A percentile compares a stretch with the other conserved stretches of the same genome.
phyloP scores from a whole-genome alignment of 2,329 filamentous ascomycete genomes.

The Geosmithia flava region DNA sequence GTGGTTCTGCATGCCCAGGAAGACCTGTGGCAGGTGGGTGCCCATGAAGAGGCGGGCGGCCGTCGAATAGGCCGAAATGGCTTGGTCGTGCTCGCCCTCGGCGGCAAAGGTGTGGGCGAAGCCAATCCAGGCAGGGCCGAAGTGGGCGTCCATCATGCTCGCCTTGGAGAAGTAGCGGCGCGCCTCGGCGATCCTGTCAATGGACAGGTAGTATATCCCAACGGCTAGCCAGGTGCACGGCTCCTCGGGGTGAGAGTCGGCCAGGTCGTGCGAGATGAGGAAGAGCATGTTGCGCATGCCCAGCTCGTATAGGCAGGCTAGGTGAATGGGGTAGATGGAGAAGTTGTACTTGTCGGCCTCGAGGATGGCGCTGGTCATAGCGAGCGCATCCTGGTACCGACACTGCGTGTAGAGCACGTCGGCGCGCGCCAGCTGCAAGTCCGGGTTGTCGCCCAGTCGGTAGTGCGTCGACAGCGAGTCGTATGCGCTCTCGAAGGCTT shows the following conservation, averaged over 20 bases:
- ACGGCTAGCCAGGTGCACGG: slow-evolving; percentile 90
- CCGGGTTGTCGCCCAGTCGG: slow-evolving; percentile 72
- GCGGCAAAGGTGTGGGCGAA: slow-evolving; percentile 97
- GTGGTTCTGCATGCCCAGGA: slow-evolving; percentile 96
- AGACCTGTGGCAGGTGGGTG: slow-evolving; percentile 89
- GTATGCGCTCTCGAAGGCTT: slow-evolving; percentile 70
- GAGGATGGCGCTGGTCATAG: slow-evolving; percentile 73
- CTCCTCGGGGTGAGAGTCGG: slow-evolving; percentile 83
- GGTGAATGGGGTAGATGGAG: slow-evolving; percentile 74
- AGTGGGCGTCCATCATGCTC: slow-evolving; percentile 94
- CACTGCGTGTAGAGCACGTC: slow-evolving; percentile 92
- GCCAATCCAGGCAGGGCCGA: slow-evolving; percentile 95
- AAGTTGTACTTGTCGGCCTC: slow-evolving; percentile 83
- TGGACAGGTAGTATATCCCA: slow-evolving; percentile 86
- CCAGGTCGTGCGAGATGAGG: slow-evolving; percentile 81
- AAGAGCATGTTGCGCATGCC: slow-evolving; percentile 80
- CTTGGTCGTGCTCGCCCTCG: slow-evolving; percentile 95
- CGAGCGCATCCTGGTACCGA: slow-evolving; percentile 76
- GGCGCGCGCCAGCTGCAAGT: slow-evolving; percentile 80
- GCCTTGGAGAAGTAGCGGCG: slow-evolving; percentile 95
- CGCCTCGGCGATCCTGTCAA: slow-evolving; percentile 82
- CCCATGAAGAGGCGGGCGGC: slow-evolving; percentile 92
- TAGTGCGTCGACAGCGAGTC: slow-evolving; percentile 93
- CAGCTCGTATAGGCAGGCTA: slow-evolving; percentile 84
- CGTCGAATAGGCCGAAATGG: slow-evolving; percentile 93